These are phyloP conservation scores for Aspergillus sojae DNA, from an alignment of 2,329 filamentous ascomycete genomes.

Conservation along the genomic window DNA sequence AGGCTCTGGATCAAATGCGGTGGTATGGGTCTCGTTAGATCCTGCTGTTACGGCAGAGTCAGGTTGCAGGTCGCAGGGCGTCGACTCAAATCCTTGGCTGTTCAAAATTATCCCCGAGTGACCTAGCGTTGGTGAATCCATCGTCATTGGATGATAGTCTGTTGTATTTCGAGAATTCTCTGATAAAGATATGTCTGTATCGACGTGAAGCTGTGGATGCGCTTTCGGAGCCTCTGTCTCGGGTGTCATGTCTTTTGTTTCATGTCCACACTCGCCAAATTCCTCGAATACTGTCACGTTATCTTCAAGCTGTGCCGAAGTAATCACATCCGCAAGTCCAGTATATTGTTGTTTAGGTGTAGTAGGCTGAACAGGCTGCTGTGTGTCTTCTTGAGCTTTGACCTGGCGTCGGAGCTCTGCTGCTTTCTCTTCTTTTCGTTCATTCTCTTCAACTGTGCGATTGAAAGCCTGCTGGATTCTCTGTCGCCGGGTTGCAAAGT, in stretches of 20 bases:
- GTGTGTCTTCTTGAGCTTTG: conserved; percentile 51
- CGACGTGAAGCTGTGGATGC: conserved; percentile 30
- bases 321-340: conserved; percentile 10
- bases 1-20: conserved; percentile 68
- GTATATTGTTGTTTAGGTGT: conserved; percentile 26
- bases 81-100: conserved; percentile 11
- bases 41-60: conserved; percentile 56
- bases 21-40: conserved; percentile 65
- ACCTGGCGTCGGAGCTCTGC: conserved; percentile 52
- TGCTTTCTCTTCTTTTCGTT: conserved; percentile 59
- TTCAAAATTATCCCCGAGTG: conserved; percentile 21
- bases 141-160: conserved; percentile 27
- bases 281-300: conserved; percentile 29
- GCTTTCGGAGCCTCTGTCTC: conserved; percentile 11
- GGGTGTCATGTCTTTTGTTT: conserved; percentile 12
- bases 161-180: conserved; percentile 8
- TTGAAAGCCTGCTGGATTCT: conserved; percentile 84
- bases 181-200: conserved; percentile 24
- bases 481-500: conserved; percentile 80
- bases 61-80: conserved; percentile 17
- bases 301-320: conserved; percentile 18
- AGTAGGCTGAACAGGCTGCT: conserved; percentile 42
- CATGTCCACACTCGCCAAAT: conserved; percentile 14
- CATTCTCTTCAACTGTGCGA: conserved; percentile 74
- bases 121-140: conserved; percentile 51